Base-by-base conservation (phyloP, 768 basidiomycete species). In the Pisolithus orientalis region DNA sequence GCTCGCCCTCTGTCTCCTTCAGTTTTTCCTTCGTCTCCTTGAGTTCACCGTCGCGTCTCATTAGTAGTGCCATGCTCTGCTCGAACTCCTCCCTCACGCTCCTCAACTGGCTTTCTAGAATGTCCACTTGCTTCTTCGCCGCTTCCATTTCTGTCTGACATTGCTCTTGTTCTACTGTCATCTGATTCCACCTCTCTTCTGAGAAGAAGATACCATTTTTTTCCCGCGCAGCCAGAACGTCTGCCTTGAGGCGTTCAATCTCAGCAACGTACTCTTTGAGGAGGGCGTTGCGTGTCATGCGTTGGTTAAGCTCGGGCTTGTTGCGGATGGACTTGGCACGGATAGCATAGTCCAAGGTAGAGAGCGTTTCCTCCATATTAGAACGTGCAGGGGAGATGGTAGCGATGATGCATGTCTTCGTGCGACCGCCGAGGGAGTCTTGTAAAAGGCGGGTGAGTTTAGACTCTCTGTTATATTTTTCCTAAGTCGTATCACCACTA, bases 381-480 rank as follows among this genome's bases (percentile, higher is more conserved):
- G 84, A 90, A 24, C 90, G 83, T 5, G 92, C 90, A 1, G 96
- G 95, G 8, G 93, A 95, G 61, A 97, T 82, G 6, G 96, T 98
- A 0, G 94, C 96, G 56, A 99, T 90, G 63, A 99, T 93, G 61
- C 93, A 95, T 0, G 96, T 99, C 72, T 97, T 98, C 6, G 96
- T 99, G 31, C 85, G 80, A 0, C 96, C 96, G 6, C 96, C 96
- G 5, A 99, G 78, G n/a, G 96, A 99, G 70, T 99, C 96, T 85
- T 98, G 95, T 4, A 99, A 79, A 9, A 99, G 78, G 34, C 96
- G 90, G 13, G 96, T 99, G 49, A 99, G 85, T 65, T 98, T 98
- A 3, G 95, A 97, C 70, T 99, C 96, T 27, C 93, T 90, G 61
- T 9, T 50, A 39, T 8, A 44, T 10, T 6, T n/a, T 25, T 1